These are phyloP conservation scores for Arachnomyces sp. DNA, from an alignment of 2,329 filamentous ascomycete genomes.

Conservation along the genomic window DNA sequence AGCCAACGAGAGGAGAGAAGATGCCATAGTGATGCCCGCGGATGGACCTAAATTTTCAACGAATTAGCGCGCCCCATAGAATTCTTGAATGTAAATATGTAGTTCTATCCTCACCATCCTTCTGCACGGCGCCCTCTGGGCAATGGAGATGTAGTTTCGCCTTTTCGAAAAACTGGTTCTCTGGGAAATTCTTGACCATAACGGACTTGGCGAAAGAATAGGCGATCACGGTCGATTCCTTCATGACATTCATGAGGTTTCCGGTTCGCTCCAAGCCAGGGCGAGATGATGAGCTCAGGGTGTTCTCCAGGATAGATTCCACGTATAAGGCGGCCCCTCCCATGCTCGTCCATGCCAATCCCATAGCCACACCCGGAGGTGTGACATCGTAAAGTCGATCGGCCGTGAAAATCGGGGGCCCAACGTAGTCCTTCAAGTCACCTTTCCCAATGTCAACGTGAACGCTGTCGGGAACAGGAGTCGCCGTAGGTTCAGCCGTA, in stretches of 20 bases:
- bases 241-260: slow-evolving; percentile 95
- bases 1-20: slow-evolving; percentile 75
- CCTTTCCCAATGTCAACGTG: slow-evolving; percentile 80
- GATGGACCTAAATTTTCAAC: slow-evolving; percentile 49
- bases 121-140: slow-evolving; percentile 89
- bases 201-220: slow-evolving; percentile 92
- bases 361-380: slow-evolving; percentile 93
- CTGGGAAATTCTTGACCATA: slow-evolving; percentile 74
- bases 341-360: slow-evolving; percentile 95
- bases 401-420: slow-evolving; percentile 88
- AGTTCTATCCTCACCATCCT: slow-evolving; percentile 57
- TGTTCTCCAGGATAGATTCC: slow-evolving; percentile 86
- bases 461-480: slow-evolving; percentile 80
- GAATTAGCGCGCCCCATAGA: slow-evolving; percentile 9
- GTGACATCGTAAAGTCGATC: slow-evolving; percentile 92
- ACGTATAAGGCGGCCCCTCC: slow-evolving; percentile 95
- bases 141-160: slow-evolving; percentile 93
- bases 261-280: slow-evolving; percentile 85
- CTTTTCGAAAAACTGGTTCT: slow-evolving; percentile 93
- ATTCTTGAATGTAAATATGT: slow-evolving; percentile 4
- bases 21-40: slow-evolving; percentile 98
- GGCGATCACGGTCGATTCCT: slow-evolving; percentile 88
- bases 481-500: slow-evolving; percentile 1
- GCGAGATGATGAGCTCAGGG: slow-evolving; percentile 62
- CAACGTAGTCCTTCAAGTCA: slow-evolving; percentile 93